These are phyloP conservation scores for Boletus subcaerulescens DNA, from an alignment of 768 basidiomycete species.

Conservation along the genomic window DNA sequence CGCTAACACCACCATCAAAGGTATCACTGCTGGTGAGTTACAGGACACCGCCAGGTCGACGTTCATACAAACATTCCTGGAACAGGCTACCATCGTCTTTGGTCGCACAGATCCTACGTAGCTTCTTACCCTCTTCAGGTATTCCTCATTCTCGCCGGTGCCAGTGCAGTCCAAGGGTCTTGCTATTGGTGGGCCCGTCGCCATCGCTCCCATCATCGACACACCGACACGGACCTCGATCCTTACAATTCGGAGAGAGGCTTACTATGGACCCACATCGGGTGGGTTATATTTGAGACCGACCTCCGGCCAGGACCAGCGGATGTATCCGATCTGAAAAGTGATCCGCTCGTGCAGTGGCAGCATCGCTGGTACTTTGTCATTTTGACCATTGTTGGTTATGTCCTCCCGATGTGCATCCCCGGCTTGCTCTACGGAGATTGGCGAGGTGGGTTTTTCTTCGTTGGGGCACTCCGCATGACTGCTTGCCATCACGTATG, in stretches of 20 bases:
- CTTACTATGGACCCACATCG: slow-evolving; percentile 74
- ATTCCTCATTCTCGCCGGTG: slow-evolving; percentile 68
- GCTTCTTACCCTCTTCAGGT: slow-evolving; percentile 69
- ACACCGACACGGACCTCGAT: slow-evolving; percentile 85
- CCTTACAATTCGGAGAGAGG: slow-evolving; percentile 82
- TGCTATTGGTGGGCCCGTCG: slow-evolving; percentile 86
- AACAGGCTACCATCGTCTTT: slow-evolving; percentile 77
- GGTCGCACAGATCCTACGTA: slow-evolving; percentile 83
- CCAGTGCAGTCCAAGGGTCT: slow-evolving; percentile 83
- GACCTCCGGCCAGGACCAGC: slow-evolving; percentile 65
- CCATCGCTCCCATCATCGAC: slow-evolving; percentile 80
- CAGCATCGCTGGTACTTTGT: slow-evolving; percentile 74
- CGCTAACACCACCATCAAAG: slow-evolving; percentile 26
- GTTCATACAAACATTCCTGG: slow-evolving; percentile 3
- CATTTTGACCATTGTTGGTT: slow-evolving; percentile 65
- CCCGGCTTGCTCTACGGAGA: slow-evolving; percentile 74
- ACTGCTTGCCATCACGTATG: slow-evolving; percentile 79
- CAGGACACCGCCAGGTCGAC: background rate
- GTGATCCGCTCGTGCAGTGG: slow-evolving; percentile 69
- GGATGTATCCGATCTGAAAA: slow-evolving; percentile 69
- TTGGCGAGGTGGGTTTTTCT: slow-evolving; percentile 75
- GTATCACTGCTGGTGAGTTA: slow-evolving; percentile 48
- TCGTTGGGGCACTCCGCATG: slow-evolving; percentile 68
- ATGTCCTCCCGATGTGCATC: slow-evolving; percentile 62
- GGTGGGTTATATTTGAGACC: slow-evolving; percentile 84